Evolutionary conservation across 2,329 filamentous ascomycete species (phyloP), one percentile per base, ranked within the genome.

Genomic region (Colletotrichum melonis): DNA sequence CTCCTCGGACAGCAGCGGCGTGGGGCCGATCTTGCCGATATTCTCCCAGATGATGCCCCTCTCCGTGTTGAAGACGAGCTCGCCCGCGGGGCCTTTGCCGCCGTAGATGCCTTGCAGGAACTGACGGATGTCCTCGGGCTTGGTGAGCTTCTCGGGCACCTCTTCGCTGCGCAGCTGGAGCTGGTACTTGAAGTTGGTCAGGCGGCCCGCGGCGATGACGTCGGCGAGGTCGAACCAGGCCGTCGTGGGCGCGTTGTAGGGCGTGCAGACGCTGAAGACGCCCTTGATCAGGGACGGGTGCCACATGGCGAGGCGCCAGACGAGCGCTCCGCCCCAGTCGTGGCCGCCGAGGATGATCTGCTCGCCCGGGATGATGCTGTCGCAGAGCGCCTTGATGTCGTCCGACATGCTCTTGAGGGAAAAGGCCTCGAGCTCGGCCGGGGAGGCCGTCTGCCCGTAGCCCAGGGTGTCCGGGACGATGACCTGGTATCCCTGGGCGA

Each of bases 381-480:
- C 85, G 7, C 93, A 91, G 28, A 98, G 87, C 74, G 91, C 91
- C 26, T 91, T 92, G 76, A 98, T 88, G 79, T 98, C 95, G 67
- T 92, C 90, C 22, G 93, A 88, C 73, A 93, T 90, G 75, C 88
- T 90, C 85, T 95, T 97, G 80, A 91, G 86, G 28, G 90, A 90
- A 57, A 56, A 76, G 68, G 89, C 85, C 62, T 84, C 82, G 3
- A 91, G 82, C 1, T 88, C 86, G 55, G 90, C 86, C 0, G 93
- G 93, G 0, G 93, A 91, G 72, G 88, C 92, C 30, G 94, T 97
- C 72, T 90, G 89, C 30, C 93, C 94, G 81, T 97, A 98, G 75
- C 96, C 96, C 77, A 97, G 89, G 87, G 95, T 92, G 82, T 98
- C 95, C 0, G 95, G 93, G 12, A 91, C 94, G 28, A 98, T 90